A percentile compares a stretch with the other conserved stretches of the same genome.
phyloP scores from a whole-genome alignment of 495 filamentous ascomycete genomes.

The Podospora anserina region DNA sequence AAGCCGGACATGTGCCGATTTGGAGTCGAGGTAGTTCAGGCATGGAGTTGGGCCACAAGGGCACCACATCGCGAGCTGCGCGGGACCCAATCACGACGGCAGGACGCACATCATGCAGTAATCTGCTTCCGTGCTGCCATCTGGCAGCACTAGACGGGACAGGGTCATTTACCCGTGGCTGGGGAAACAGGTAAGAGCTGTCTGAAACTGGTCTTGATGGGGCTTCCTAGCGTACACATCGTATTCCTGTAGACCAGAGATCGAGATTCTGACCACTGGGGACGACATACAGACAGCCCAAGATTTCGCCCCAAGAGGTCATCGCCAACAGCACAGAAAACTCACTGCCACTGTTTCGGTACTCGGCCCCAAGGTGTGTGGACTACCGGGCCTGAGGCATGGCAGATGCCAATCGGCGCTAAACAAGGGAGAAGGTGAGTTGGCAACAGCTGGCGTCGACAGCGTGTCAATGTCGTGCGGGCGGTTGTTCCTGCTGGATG shows the following conservation, averaged over 20 bases:
- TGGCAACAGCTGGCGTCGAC: constrained; percentile 4
- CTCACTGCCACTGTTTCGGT: not conserved
- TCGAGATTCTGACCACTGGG: not conserved
- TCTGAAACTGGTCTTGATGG: not conserved
- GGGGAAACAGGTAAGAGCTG: constrained; percentile 8
- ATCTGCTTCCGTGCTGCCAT: constrained; percentile 28
- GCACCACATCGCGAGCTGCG: constrained; percentile 22
- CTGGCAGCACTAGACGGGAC: constrained; percentile 34
- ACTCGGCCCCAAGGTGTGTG: not conserved
- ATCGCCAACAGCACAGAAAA: not conserved
- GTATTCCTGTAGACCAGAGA: not conserved
- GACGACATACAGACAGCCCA: not conserved
- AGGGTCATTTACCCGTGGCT: constrained; percentile 24
- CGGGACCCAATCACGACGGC: constrained; percentile 34
- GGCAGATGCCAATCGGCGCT: constrained; percentile 1
- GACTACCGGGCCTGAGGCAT: not conserved
- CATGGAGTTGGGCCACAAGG: constrained; percentile 34
- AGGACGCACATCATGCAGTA: constrained; percentile 29
- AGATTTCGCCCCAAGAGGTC: not conserved
- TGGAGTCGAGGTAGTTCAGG: constrained; percentile 26
- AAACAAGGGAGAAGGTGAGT: constrained; percentile 1
- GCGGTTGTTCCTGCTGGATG: not conserved
- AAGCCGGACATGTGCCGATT: constrained; percentile 1
- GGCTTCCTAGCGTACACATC: not conserved
- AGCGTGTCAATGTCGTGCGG: constrained; percentile 8